A percentile compares a stretch with the other conserved stretches of the same genome.
Evolutionary conservation across 140 eudicot genomes (phyloP).

Genomic region (Artemisia princeps): DNA sequence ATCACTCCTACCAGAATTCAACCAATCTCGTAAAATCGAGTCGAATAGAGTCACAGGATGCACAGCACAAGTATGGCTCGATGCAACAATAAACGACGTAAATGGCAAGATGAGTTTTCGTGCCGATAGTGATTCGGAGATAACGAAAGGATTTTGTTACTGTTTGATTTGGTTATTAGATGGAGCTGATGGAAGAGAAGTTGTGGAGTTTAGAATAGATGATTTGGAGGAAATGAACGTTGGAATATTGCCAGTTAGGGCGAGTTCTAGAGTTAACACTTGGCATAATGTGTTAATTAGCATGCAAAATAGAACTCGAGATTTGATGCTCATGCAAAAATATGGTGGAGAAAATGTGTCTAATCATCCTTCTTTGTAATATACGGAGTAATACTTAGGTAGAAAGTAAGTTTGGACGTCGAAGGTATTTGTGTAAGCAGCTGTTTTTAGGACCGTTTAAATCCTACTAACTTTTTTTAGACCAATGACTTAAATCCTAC

Average conservation of each 20-base stretch:
- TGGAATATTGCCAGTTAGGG: conserved; percentile 57
- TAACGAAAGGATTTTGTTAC: conserved; percentile 82
- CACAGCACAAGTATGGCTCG: conserved; percentile 83
- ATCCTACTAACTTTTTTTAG: too few species aligned
- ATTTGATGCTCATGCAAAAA: conserved; percentile 36
- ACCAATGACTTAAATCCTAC: too few species aligned
- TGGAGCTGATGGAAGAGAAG: conserved; percentile 61
- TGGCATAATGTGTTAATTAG: conserved; percentile 75
- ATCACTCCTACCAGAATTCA: conserved; percentile 39
- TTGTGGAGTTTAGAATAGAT: conserved; percentile 48
- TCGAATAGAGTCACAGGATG: conserved; percentile 68
- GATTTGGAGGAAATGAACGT: conserved; percentile 74
- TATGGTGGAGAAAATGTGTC: neutral
- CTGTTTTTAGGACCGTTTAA: too few species aligned
- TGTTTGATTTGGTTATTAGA: conserved; percentile 77
- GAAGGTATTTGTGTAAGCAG: too few species aligned
- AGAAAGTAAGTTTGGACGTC: too few species aligned
- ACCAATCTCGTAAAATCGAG: conserved; percentile 29
- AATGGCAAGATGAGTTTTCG: conserved; percentile 44
- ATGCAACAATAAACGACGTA: conserved; percentile 38
- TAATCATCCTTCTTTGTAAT: neutral
- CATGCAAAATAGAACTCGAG: conserved; percentile 70
- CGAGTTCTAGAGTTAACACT: conserved; percentile 68
- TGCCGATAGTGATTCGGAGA: conserved; percentile 86
- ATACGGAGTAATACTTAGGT: too few species aligned